phyloP scores from a whole-genome alignment of 208 protist species.

The Leishmania braziliensis region DNA sequence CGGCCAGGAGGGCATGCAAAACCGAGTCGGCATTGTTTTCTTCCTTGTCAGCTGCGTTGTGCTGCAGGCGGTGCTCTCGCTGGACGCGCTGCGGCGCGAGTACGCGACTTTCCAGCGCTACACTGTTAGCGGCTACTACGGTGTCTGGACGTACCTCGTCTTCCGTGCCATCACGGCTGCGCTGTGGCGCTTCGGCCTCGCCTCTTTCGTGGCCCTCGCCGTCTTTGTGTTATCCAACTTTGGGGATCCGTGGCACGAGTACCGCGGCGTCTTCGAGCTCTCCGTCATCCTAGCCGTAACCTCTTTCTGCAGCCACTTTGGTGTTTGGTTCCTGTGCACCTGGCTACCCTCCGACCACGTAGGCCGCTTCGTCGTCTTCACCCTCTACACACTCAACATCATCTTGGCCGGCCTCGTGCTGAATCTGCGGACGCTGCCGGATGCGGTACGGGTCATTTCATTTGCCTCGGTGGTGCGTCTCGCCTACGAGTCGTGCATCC shows the following conservation, averaged over 20 bases:
- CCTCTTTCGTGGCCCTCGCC: slow-evolving; percentile 42
- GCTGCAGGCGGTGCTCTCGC: slow-evolving; percentile 56
- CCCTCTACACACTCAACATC: slow-evolving; percentile 62
- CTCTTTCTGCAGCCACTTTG: slow-evolving; percentile 54
- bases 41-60: slow-evolving; percentile 63
- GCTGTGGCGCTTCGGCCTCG: slow-evolving; percentile 43
- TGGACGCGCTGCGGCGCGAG: slow-evolving; percentile 48
- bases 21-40: slow-evolving; percentile 70
- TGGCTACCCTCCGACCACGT: slow-evolving; percentile 33
- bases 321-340: slow-evolving; percentile 52
- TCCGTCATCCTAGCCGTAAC: slow-evolving; percentile 52
- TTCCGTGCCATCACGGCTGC: slow-evolving; percentile 40
- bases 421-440: slow-evolving; percentile 61
- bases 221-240: slow-evolving; percentile 54
- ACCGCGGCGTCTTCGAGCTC: slow-evolving; percentile 54
- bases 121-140: slow-evolving; percentile 60
- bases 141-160: slow-evolving; percentile 44
- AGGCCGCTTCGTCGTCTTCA: slow-evolving; percentile 43
- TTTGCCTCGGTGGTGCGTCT: slow-evolving; percentile 53
- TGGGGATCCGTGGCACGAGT: slow-evolving; percentile 52
- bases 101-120: slow-evolving; percentile 56
- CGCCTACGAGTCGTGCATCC: slow-evolving; percentile 57
- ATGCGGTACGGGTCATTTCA: slow-evolving; percentile 38
- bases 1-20: slow-evolving; percentile 61
- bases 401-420: slow-evolving; percentile 64